Conservation (phyloP, 75 land plant species). For the Picea glauca region DNA sequence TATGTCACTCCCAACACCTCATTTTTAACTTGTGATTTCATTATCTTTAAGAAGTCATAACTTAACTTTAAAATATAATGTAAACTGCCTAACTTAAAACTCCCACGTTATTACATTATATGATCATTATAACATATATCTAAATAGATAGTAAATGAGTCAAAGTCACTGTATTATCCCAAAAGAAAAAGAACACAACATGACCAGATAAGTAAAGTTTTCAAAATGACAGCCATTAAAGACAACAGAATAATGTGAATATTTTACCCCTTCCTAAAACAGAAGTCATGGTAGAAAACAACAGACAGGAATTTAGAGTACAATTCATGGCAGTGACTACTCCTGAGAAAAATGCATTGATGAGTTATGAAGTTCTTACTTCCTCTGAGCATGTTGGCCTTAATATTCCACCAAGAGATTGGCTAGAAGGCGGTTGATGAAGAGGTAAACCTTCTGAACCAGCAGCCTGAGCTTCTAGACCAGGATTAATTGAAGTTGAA, state of each 20-base stretch:
- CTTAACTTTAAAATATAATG: no score
- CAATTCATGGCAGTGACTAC: background rate
- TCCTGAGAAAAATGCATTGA: background rate
- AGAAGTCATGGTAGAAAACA: background rate
- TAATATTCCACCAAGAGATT: constrained; percentile 24
- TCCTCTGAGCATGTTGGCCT: constrained; percentile 42
- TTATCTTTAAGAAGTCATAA: no score
- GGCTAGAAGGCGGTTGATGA: constrained; percentile 34
- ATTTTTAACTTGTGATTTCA: no score
- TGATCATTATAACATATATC: no score
- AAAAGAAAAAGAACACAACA: no score
- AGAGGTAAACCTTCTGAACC: background rate
- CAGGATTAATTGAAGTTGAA: constrained; percentile 14
- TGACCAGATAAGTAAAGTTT: background rate
- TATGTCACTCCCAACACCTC: no score
- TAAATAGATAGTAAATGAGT: no score
- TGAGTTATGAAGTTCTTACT: constrained; percentile 16
- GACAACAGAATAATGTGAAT: background rate
- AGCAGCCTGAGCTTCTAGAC: constrained; percentile 3
- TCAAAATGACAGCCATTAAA: background rate
- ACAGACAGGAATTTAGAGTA: background rate
- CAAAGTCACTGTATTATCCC: no score
- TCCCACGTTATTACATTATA: no score
- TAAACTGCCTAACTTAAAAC: no score
- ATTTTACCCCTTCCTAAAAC: background rate